These are phyloP conservation scores for Schoenoplectus tabernaemontani DNA, from an alignment of 202 grass and related monocot genomes.

Conservation along the genomic window DNA sequence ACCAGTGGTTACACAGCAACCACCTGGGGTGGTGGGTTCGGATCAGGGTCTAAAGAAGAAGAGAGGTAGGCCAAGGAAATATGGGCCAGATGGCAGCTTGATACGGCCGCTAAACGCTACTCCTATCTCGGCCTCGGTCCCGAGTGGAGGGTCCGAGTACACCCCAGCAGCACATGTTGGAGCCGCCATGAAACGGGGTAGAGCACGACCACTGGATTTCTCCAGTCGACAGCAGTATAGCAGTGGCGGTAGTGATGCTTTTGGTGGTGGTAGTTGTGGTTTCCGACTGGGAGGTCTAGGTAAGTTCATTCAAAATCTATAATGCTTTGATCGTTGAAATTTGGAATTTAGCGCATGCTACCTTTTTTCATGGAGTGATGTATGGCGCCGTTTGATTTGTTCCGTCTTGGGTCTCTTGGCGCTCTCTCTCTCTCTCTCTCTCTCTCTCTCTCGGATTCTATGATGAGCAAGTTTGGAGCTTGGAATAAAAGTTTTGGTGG, in stretches of 20 bases:
- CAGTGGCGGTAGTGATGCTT: no score
- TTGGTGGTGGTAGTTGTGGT: conserved; percentile 42
- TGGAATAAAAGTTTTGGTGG: background rate
- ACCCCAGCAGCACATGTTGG: conserved; percentile 78
- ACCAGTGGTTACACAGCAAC: background rate
- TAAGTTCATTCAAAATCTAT: conserved; percentile 21
- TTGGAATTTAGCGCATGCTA: background rate
- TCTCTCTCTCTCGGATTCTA: no score
- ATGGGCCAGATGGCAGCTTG: conserved; percentile 81
- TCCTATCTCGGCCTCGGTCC: conserved; percentile 79
- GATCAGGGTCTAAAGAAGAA: conserved; percentile 44
- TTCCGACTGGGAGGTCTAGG: conserved; percentile 50
- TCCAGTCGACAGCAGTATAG: conserved; percentile 28
- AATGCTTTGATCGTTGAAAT: background rate
- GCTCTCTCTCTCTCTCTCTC: conserved; percentile 44
- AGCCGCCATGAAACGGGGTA: conserved; percentile 80
- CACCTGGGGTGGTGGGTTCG: background rate
- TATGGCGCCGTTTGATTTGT: background rate
- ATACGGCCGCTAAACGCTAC: conserved; percentile 81
- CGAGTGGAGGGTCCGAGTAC: conserved; percentile 48
- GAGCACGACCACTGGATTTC: conserved; percentile 62
- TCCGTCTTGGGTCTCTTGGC: conserved; percentile 38
- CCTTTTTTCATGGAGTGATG: background rate
- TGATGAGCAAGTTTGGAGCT: background rate
- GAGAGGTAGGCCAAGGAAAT: conserved; percentile 88